Evolutionary conservation across 139 green algal genomes (phyloP).

Genomic region (Edaphochlamys debaryana): DNA sequence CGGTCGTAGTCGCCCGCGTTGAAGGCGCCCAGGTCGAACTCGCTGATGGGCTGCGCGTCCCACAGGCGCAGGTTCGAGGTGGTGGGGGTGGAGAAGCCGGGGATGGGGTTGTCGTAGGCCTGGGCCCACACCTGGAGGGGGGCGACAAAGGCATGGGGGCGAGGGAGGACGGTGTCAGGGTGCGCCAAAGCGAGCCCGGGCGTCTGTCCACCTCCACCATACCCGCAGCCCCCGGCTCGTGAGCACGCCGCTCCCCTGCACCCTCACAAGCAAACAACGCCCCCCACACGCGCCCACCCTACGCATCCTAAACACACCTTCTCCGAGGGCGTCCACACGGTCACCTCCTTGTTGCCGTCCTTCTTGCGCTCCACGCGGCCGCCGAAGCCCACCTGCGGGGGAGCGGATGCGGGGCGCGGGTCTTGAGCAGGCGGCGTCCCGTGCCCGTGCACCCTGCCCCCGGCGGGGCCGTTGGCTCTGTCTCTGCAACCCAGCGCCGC

Average conservation of each 20-base stretch:
- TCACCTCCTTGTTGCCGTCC: conserved; percentile 49
- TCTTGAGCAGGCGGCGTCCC: no score
- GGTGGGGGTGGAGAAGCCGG: conserved; percentile 92
- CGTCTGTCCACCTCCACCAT: neutral
- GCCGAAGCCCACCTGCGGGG: conserved; percentile 57
- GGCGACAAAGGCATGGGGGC: no score
- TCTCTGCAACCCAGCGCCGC: no score
- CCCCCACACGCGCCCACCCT: no score
- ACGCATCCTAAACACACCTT: no score
- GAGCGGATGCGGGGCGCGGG: no score
- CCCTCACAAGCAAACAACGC: no score
- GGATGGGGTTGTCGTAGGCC: conserved; percentile 97
- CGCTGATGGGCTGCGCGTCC: conserved; percentile 86
- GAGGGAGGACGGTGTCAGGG: neutral
- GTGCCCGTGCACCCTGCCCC: no score
- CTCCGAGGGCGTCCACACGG: conserved; percentile 62
- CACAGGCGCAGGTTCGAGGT: conserved; percentile 98
- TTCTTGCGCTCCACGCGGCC: conserved; percentile 54
- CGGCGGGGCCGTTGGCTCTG: no score
- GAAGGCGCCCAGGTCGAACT: conserved; percentile 96
- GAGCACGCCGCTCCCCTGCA: no score
- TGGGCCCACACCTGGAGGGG: conserved; percentile 80
- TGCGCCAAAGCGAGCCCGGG: no score
- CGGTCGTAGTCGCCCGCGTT: conserved; percentile 88
- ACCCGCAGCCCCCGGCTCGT: no score